A percentile compares a stretch with the other conserved stretches of the same genome.
Evolutionary conservation across 768 basidiomycete species (phyloP).

Genomic region (Mycena rebaudengoi): DNA sequence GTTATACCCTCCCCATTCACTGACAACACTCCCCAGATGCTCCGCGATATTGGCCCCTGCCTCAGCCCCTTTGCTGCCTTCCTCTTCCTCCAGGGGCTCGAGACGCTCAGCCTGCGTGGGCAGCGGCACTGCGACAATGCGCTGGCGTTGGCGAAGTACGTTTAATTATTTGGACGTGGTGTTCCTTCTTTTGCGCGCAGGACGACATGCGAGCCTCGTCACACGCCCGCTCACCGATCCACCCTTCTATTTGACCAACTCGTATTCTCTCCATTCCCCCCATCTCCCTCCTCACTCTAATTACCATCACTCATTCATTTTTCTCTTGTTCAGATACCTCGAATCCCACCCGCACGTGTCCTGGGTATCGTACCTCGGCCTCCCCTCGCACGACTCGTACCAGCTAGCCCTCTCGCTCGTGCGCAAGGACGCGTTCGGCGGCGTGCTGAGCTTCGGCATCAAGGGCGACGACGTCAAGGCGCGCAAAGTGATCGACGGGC

Average conservation of each 20-base stretch:
- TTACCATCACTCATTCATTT: not conserved
- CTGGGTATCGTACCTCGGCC: conserved; percentile 52
- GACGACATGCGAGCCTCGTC: too few species aligned
- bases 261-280: not conserved
- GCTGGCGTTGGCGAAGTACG: conserved; percentile 52
- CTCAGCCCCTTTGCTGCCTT: conserved; percentile 65
- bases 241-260: too few species aligned
- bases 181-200: too few species aligned
- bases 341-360: conserved; percentile 43
- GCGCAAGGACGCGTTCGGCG: conserved; percentile 41
- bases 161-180: not conserved
- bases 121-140: conserved; percentile 63
- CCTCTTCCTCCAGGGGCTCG: conserved; percentile 62
- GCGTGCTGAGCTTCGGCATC: conserved; percentile 50
- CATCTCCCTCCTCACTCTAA: not conserved
- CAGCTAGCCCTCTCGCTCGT: conserved; percentile 40
- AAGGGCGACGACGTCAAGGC: conserved; percentile 37
- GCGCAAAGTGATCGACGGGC: conserved; percentile 43
- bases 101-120: conserved; percentile 63
- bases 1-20: conserved; percentile 57
- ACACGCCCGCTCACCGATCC: too few species aligned
- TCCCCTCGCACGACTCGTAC: conserved; percentile 44
- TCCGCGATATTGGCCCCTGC: conserved; percentile 62
- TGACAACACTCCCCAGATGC: conserved; percentile 51
- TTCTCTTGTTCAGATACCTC: conserved; percentile 36